Evolutionary conservation across 2,329 filamentous ascomycete genomes (phyloP).

Genomic region (Epichloe typhina): DNA sequence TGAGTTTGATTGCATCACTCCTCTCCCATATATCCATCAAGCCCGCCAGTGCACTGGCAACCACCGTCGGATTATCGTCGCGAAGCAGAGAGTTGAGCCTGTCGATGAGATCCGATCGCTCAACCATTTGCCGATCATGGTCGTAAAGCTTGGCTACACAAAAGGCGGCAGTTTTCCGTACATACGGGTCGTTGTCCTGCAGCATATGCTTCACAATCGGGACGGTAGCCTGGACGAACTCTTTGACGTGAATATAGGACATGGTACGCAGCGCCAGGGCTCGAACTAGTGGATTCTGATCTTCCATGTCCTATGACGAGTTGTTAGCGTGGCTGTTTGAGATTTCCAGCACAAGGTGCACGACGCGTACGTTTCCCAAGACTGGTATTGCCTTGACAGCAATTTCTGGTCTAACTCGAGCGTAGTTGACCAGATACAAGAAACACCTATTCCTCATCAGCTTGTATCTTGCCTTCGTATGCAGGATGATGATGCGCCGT

Average conservation of each 20-base stretch:
- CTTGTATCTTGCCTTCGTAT: neutral
- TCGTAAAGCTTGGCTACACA: slow-evolving; percentile 97
- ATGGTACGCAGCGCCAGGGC: slow-evolving; percentile 88
- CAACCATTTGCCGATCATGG: slow-evolving; percentile 81
- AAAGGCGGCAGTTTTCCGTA: slow-evolving; percentile 92
- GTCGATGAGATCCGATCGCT: slow-evolving; percentile 84
- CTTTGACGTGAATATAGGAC: slow-evolving; percentile 91
- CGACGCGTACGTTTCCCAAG: slow-evolving; percentile 53
- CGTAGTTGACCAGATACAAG: slow-evolving; percentile 93
- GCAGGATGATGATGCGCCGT: slow-evolving; percentile 9
- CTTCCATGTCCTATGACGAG: slow-evolving; percentile 66
- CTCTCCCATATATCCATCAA: slow-evolving; percentile 98
- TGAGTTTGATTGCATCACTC: slow-evolving; percentile 93
- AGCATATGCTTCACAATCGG: slow-evolving; percentile 72
- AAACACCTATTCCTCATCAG: slow-evolving; percentile 60
- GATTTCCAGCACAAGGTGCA: neutral
- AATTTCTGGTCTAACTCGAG: slow-evolving; percentile 84
- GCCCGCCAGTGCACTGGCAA: slow-evolving; percentile 80
- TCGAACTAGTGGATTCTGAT: slow-evolving; percentile 80
- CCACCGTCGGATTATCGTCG: slow-evolving; percentile 95
- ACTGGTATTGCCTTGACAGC: slow-evolving; percentile 87
- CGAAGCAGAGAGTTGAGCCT: slow-evolving; percentile 76
- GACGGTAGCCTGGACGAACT: slow-evolving; percentile 87
- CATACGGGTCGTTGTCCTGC: slow-evolving; percentile 81
- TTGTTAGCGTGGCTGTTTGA: neutral